Conservation (phyloP, 1,139 yeast genomes). For the Taphrina betulina region DNA sequence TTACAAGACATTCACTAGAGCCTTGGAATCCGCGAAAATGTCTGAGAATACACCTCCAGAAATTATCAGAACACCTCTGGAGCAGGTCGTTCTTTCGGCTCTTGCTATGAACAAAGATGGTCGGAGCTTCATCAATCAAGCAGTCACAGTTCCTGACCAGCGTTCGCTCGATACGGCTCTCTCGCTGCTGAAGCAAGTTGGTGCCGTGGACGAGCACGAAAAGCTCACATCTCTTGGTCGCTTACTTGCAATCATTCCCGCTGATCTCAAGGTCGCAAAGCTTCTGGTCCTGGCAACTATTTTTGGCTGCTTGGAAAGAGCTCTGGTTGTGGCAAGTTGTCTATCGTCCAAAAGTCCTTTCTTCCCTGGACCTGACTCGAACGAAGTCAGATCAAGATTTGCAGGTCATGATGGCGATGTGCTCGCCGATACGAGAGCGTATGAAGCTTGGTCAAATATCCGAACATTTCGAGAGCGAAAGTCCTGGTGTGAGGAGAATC, state of each 20-base stretch:
- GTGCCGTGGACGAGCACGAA: conserved; percentile 55
- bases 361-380: conserved; percentile 60
- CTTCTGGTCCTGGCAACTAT: conserved; percentile 73
- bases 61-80: conserved; percentile 76
- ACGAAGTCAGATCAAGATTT: conserved; percentile 51
- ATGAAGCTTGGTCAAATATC: conserved; percentile 51
- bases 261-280: conserved; percentile 85
- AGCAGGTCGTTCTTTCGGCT: conserved; percentile 75
- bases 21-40: conserved; percentile 59
- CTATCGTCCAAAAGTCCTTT: conserved; percentile 75
- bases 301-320: conserved; percentile 77
- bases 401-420: conserved; percentile 64
- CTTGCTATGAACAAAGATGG: conserved; percentile 83
- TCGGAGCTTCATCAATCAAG: conserved; percentile 63
- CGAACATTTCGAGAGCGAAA: conserved; percentile 44
- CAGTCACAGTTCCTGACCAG: conserved; percentile 76
- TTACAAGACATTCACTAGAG: conserved; percentile 71
- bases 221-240: conserved; percentile 72
- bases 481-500: conserved; percentile 61
- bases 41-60: conserved; percentile 79
- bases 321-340: conserved; percentile 73
- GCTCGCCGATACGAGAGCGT: conserved; percentile 60
- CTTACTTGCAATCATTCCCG: conserved; percentile 69
- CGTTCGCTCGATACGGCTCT: conserved; percentile 63
- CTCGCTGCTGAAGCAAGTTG: conserved; percentile 62